Percentiles rank a stretch among this genome's conserved stretches.
phyloP scores from a whole-genome alignment of 2,329 filamentous ascomycete species.

The Monosporascus ibericus region DNA sequence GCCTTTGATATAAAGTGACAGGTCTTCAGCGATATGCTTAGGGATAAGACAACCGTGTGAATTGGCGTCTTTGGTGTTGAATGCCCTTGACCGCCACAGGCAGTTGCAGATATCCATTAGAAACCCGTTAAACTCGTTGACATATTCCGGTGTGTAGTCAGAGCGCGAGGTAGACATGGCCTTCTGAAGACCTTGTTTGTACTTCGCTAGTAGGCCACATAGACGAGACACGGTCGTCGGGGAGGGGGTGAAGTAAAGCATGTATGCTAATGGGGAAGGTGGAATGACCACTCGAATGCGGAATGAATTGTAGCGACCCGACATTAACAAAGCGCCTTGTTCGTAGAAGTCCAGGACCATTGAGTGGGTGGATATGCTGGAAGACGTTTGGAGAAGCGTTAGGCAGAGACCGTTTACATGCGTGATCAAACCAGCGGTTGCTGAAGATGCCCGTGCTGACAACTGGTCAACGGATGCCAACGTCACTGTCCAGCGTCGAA shows the following conservation, averaged over 20 bases:
- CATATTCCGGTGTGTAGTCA: slow-evolving; percentile 51
- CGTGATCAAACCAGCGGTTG: slow-evolving; percentile 36
- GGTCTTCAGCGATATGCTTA: slow-evolving; percentile 34
- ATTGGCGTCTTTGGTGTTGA: slow-evolving; percentile 59
- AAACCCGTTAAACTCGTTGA: slow-evolving; percentile 72
- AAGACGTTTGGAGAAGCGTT: slow-evolving; percentile 50
- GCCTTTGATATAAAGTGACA: slow-evolving; percentile 42
- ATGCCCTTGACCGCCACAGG: slow-evolving; percentile 69
- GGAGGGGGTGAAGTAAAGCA: slow-evolving; percentile 60
- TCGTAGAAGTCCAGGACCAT: slow-evolving; percentile 67
- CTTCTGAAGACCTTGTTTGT: slow-evolving; percentile 70
- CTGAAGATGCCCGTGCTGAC: slow-evolving; percentile 29
- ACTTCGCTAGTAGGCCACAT: slow-evolving; percentile 61
- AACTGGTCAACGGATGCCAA: slow-evolving; percentile 35
- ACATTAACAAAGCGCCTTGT: slow-evolving; percentile 49
- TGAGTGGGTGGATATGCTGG: slow-evolving; percentile 39
- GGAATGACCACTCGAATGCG: slow-evolving; percentile 64
- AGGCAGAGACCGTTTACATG: slow-evolving; percentile 52
- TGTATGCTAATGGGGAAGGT: slow-evolving; percentile 61
- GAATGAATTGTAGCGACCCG: slow-evolving; percentile 41
- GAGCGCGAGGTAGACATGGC: slow-evolving; percentile 19
- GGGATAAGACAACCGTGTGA: slow-evolving; percentile 49
- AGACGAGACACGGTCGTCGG: slow-evolving; percentile 61
- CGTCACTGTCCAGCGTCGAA: slow-evolving; percentile 51
- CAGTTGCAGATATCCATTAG: slow-evolving; percentile 85